Evolutionary conservation across 2,329 filamentous ascomycete species (phyloP).

Genomic region (Tolypocladium ophioglossoides): DNA sequence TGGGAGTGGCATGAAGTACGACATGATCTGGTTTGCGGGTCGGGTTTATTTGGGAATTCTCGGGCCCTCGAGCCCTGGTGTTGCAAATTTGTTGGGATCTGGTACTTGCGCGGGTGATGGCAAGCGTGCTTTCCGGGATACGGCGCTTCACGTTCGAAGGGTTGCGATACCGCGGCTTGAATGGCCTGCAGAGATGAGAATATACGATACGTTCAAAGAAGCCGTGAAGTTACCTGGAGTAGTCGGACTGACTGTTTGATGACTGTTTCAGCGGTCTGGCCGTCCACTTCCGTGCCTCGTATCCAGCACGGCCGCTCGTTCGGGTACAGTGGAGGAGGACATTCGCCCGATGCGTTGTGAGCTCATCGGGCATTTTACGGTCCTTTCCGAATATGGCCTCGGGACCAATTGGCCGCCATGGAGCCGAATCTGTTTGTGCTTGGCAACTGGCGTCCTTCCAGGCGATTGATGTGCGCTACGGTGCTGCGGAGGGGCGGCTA

Average conservation of each 20-base stretch:
- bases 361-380: background rate
- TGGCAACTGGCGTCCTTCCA: background rate
- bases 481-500: too few relatives aligned
- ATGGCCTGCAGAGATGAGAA: slow-evolving; percentile 23
- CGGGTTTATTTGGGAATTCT: slow-evolving; percentile 18
- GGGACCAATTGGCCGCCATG: too few relatives aligned
- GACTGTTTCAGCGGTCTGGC: background rate
- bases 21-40: slow-evolving; percentile 22
- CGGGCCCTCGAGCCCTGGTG: slow-evolving; percentile 24
- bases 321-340: background rate
- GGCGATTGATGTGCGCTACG: background rate
- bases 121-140: slow-evolving; percentile 21
- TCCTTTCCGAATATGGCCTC: too few relatives aligned
- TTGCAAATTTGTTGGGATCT: slow-evolving; percentile 18
- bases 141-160: slow-evolving; percentile 15
- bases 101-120: slow-evolving; percentile 14
- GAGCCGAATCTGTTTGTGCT: background rate
- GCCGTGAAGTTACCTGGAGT: background rate
- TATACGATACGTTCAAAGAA: slow-evolving; percentile 24
- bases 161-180: slow-evolving; percentile 19
- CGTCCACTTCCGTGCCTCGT: background rate
- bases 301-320: background rate
- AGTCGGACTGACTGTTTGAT: too few relatives aligned
- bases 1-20: slow-evolving; percentile 18
- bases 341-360: background rate